These are phyloP conservation scores for Penicillium samsonianum DNA, from an alignment of 495 filamentous ascomycete genomes.

Conservation along the genomic window DNA sequence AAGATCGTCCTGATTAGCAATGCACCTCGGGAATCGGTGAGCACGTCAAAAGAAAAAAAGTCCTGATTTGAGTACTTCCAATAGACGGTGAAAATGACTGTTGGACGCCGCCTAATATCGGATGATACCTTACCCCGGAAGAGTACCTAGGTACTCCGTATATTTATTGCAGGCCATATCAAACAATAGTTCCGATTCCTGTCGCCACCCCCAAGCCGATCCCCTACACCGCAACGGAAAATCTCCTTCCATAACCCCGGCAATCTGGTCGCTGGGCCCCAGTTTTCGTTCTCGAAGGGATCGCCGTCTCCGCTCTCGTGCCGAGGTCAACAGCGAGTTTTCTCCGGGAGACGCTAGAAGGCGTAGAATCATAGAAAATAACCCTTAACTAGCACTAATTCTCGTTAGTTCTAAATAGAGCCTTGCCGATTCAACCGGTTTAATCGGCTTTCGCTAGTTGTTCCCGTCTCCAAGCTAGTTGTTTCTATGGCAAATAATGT, in stretches of 20 bases:
- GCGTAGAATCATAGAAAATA: background rate
- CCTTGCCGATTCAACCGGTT: constrained; percentile 10
- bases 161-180: constrained; percentile 1
- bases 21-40: constrained; percentile 3
- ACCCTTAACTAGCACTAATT: background rate
- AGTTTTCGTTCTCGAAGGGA: constrained; percentile 8
- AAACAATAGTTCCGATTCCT: constrained; percentile 1
- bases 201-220: constrained; percentile 6
- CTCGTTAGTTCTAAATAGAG: background rate
- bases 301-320: constrained; percentile 16
- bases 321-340: constrained; percentile 11
- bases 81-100: background rate
- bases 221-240: constrained; percentile 12
- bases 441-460: background rate
- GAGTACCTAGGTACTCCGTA: too few relatives aligned
- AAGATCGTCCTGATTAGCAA: background rate
- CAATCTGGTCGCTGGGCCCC: constrained; percentile 5
- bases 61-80: background rate
- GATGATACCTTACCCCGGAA: constrained; percentile 3
- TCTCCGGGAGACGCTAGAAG: constrained; percentile 8
- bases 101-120: background rate
- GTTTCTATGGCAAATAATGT: background rate
- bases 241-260: constrained; percentile 4
- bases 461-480: background rate
- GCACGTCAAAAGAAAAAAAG: background rate